Base-by-base conservation (phyloP, 805 yeast species). In the Suhomyces canberraensis region DNA sequence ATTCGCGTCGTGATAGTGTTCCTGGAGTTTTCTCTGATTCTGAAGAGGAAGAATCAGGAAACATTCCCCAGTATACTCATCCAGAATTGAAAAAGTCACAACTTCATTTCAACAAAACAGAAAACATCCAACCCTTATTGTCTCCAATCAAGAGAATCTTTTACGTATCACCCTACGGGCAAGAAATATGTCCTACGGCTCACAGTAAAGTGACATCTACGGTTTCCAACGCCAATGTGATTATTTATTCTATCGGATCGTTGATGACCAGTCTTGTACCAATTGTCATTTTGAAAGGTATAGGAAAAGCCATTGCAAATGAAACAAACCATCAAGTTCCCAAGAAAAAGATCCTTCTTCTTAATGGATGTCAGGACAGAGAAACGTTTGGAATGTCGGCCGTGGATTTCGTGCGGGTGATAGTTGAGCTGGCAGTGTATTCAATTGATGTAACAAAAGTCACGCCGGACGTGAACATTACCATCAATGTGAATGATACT, bases 241-340 rank as follows among this genome's bases (percentile, higher is more conserved):
- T 89, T 0, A 65, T 90, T 0, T 86, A 80, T 52, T 84, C 95
- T 0, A 84, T 90, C 37, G 97, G 98, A 1, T 84, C 95, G 1
- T 64, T 90, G 25, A 84, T 85, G 82, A 90, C 98, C 0, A 85
- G 95, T 34, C 78, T 84, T 5, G 62, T 88, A 3, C 97, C 98
- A 0, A 79, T 88, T 0, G 61, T 88, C 5, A 73, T 87, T 7
- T 63, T 87, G 3, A 77, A 77, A 35, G 95, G 95, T 2, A 71
- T 85, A 6, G 90, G 90, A 0, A 71, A 71, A 24, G 80, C 88
- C 0, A 74, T 85, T 17, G 61, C 60, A 11, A 45, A 31, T 9
- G 34, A 35, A 13, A 19, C 26, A 4, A 16, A 17, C 8, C 31
- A 25, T 9, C 29, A 29, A 8, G 17, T 8, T 11, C 46, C 46